phyloP scores from a whole-genome alignment of 176 grass and related monocot genomes.

The Poa pratensis region DNA sequence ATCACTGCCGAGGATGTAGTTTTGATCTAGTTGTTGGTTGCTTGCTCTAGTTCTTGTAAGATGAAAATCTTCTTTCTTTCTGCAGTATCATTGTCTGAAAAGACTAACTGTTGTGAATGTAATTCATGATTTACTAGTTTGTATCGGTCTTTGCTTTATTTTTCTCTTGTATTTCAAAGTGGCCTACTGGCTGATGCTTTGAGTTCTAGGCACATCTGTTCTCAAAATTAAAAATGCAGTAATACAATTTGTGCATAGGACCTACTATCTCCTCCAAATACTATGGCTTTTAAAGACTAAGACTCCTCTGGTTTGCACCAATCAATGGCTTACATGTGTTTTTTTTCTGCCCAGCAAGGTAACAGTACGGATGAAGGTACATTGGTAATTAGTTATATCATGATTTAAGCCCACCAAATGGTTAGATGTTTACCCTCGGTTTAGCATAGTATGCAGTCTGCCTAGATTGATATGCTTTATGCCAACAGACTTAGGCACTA shows the following conservation, averaged over 20 bases:
- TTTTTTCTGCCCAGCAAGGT: background rate
- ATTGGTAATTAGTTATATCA: background rate
- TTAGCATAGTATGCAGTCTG: background rate
- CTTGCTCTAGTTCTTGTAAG: background rate
- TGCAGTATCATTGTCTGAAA: background rate
- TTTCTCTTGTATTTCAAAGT: background rate
- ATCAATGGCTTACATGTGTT: background rate
- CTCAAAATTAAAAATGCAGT: background rate
- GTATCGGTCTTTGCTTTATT: background rate
- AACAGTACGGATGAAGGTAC: background rate
- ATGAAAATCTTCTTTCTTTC: background rate
- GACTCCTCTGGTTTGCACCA: background rate
- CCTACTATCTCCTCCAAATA: background rate
- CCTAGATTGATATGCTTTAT: background rate
- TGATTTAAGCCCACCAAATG: background rate
- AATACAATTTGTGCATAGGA: background rate
- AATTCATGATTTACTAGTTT: background rate
- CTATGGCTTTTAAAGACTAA: background rate
- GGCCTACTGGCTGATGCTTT: background rate
- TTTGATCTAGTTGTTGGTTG: background rate
- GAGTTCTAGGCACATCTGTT: background rate
- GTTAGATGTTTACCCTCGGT: background rate
- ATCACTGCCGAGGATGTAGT: background rate
- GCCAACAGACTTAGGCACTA: background rate
- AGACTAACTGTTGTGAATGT: background rate